Evolutionary conservation across 805 yeast genomes (phyloP).

Genomic region (Suhomyces pyralidae): DNA sequence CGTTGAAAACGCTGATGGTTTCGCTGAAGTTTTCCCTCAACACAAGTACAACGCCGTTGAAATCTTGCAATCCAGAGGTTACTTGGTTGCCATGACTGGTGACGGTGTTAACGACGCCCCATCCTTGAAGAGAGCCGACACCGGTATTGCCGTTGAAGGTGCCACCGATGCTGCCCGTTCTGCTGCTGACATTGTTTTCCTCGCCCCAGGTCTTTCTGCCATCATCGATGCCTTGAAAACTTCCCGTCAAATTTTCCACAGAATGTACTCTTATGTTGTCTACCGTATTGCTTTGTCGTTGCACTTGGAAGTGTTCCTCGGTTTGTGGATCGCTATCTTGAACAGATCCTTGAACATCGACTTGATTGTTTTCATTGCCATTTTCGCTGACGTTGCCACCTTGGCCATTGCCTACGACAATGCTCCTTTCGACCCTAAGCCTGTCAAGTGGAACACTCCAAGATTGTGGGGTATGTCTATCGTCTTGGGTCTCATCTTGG

Average conservation of each 20-base stretch:
- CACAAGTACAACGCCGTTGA: conserved; percentile 96
- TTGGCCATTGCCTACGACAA: conserved; percentile 96
- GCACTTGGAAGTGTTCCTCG: conserved; percentile 91
- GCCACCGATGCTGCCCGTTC: conserved; percentile 96
- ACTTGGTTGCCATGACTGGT: conserved; percentile 99
- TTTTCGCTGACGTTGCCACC: conserved; percentile 96
- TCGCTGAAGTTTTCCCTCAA: conserved; percentile 98
- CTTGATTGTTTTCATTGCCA: conserved; percentile 93
- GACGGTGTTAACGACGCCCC: conserved; percentile 99
- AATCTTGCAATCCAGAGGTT: conserved; percentile 92
- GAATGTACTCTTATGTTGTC: conserved; percentile 97
- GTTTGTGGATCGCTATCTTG: conserved; percentile 94
- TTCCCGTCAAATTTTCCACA: conserved; percentile 59
- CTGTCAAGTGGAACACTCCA: conserved; percentile 96
- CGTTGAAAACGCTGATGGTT: conserved; percentile 97
- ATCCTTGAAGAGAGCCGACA: conserved; percentile 83
- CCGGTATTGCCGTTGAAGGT: conserved; percentile 98
- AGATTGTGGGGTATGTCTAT: conserved; percentile 97
- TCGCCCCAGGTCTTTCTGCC: conserved; percentile 34
- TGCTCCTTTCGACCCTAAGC: conserved; percentile 90
- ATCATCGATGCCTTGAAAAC: conserved; percentile 56
- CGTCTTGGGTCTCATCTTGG: conserved; percentile 79
- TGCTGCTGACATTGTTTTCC: conserved; percentile 91
- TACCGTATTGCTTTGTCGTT: conserved; percentile 96
- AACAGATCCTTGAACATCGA: conserved; percentile 83